Base-by-base conservation (phyloP, 208 protist genomes). In the Wallacemonas sp. region DNA sequence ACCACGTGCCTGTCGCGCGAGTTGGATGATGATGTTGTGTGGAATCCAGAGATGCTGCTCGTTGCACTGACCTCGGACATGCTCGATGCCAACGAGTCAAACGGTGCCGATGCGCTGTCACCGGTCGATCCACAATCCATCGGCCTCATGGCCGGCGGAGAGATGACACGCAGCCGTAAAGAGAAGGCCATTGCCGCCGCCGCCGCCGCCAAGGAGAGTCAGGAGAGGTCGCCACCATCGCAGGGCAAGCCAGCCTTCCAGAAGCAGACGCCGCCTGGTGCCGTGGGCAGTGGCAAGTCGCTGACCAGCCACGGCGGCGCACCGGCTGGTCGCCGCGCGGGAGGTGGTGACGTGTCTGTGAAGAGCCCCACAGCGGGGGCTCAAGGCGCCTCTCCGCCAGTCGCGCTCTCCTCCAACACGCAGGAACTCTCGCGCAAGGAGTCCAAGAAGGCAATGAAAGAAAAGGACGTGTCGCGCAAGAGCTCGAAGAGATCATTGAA, bases 31-130 rank as follows among this genome's bases (percentile, higher is more conserved):
- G 90, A 96, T 45, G 76, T 83, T 15, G 39, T 77, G 65, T 96
- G 90, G 87, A 91, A 94, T 59, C 87, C 90, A 13, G 85, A 96
- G 10, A 91, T 93, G 87, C 73, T 96, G 34, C 76, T 96, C 12
- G 87, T 93, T 52, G 87, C 93, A 74, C 85, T 96, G 38, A 94
- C 85, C 21, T 96, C 90, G 1, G 87, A 93, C 52, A 72, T 96
- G 76, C 68, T 82, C 22, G 90, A 95, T 60, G 85, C 83, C 13
- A 78, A 73, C 1, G 81, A 91, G 70, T 33, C 65, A 29, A 69
- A 65, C 45, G 70, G 73, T 9, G 77, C 61, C 26, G 64, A 69
- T 36, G 71, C 61, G 8, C 67, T 62, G 22, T 34, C 36, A 13
- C 78, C 68, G 57, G 70, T 73, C 9, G 76, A 81, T 32, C 63